Percentiles rank a stretch among this genome's conserved stretches.
Conservation (phyloP, 768 basidiomycete species). For the Pleurotus salmoneostramineus region DNA sequence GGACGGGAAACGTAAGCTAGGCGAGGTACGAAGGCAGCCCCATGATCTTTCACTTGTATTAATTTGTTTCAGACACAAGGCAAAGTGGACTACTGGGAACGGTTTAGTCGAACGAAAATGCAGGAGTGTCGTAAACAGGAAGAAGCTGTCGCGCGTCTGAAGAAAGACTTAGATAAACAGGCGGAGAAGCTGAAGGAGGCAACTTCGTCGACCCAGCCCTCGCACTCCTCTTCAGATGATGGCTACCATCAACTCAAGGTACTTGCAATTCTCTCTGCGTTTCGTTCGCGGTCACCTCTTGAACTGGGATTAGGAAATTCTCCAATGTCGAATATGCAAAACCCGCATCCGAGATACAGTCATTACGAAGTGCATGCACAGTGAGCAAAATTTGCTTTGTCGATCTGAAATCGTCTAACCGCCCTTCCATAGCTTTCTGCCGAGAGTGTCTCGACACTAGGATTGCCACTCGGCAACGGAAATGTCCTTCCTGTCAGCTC, state of each 20-base stretch:
- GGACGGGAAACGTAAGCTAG: slow-evolving; percentile 30
- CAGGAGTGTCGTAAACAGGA: slow-evolving; percentile 38
- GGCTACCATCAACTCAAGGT: slow-evolving; percentile 24
- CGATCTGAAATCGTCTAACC: not conserved
- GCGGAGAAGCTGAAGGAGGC: slow-evolving; percentile 34
- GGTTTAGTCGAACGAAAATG: slow-evolving; percentile 23
- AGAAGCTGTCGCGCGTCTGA: slow-evolving; percentile 43
- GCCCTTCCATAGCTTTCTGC: slow-evolving; percentile 66
- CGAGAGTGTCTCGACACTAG: slow-evolving; percentile 83
- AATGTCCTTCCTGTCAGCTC: slow-evolving; percentile 87
- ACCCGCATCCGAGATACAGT: slow-evolving; percentile 73
- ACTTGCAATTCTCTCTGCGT: not conserved
- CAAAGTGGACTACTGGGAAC: slow-evolving; percentile 31
- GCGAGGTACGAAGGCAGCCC: slow-evolving; percentile 33
- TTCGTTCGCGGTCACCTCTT: slow-evolving; percentile 6
- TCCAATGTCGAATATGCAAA: slow-evolving; percentile 88
- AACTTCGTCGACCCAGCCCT: not conserved
- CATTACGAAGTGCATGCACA: slow-evolving; percentile 89
- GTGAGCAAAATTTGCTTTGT: slow-evolving; percentile 38
- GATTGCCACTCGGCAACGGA: slow-evolving; percentile 84
- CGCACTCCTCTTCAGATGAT: not conserved
- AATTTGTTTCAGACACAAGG: slow-evolving; percentile 20
- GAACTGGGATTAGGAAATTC: slow-evolving; percentile 53
- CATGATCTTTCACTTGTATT: not conserved
- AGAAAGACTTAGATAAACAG: slow-evolving; percentile 50